Conservation (phyloP, 345 rosid species). For the Pistacia vera region DNA sequence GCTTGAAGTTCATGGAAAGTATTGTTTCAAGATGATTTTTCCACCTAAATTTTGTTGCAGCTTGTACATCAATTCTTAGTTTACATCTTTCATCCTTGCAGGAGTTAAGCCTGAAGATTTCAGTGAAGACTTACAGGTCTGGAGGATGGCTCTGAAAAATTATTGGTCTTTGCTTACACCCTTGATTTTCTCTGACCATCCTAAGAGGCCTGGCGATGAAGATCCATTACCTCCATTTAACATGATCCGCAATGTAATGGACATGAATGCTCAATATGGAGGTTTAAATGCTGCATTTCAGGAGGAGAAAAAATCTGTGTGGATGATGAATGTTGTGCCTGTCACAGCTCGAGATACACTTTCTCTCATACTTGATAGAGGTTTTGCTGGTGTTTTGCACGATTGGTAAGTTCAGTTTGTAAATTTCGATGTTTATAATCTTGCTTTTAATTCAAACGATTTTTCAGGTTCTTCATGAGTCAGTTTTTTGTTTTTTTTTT, state of each 20-base stretch:
- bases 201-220: constrained; percentile 99
- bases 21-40: constrained; percentile 28
- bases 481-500: background rate
- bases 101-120: constrained; percentile 80
- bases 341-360: constrained; percentile 70
- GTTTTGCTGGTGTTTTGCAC: constrained; percentile 89
- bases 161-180: constrained; percentile 98
- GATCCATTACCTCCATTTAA: constrained; percentile 95
- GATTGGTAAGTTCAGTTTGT: constrained; percentile 68
- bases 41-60: background rate
- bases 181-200: constrained; percentile 96
- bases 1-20: constrained; percentile 89
- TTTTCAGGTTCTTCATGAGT: background rate
- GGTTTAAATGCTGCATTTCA: constrained; percentile 75
- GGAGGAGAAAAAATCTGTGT: constrained; percentile 73
- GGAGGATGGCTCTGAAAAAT: constrained; percentile 76
- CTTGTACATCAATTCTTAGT: background rate
- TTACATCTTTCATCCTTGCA: constrained; percentile 38
- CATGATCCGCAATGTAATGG: constrained; percentile 98
- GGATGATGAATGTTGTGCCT: constrained; percentile 99
- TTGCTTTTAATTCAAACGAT: background rate
- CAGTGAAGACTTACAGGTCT: constrained; percentile 65
- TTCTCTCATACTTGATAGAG: constrained; percentile 86
- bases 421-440: constrained; percentile 3
- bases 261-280: constrained; percentile 95